Conservation (phyloP, 768 basidiomycete species). For the Tylopilus rubrobrunneus region DNA sequence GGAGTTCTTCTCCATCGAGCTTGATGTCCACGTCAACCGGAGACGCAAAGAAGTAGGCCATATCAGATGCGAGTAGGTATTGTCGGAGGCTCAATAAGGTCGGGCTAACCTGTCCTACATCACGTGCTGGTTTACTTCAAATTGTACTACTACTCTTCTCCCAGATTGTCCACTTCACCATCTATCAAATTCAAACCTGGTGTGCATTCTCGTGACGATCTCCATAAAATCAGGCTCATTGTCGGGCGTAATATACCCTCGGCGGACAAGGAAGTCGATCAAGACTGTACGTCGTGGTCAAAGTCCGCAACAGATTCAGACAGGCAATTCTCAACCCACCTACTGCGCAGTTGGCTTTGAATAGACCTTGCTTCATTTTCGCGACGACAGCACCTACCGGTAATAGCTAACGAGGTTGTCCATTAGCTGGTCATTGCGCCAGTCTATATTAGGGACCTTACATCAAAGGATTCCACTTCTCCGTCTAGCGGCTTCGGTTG, state of each 20-base stretch:
- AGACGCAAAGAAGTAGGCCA: conserved; percentile 88
- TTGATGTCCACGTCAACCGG: conserved; percentile 91
- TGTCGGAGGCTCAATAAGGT: neutral
- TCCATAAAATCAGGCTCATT: conserved; percentile 82
- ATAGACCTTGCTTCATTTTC: conserved; percentile 64
- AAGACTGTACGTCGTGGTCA: conserved; percentile 51
- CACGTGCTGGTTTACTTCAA: neutral
- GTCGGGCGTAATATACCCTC: conserved; percentile 82
- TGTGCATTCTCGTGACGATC: conserved; percentile 72
- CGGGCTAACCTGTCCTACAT: neutral
- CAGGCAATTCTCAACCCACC: conserved; percentile 41
- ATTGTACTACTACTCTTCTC: too few relatives aligned
- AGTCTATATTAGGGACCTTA: conserved; percentile 30
- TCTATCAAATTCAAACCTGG: conserved; percentile 58
- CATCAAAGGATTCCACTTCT: conserved; percentile 93
- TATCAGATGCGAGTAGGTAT: conserved; percentile 1
- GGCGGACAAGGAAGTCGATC: conserved; percentile 85
- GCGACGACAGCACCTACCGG: conserved; percentile 56
- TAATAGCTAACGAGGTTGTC: conserved; percentile 49
- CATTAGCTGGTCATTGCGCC: neutral
- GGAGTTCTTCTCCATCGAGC: conserved; percentile 79
- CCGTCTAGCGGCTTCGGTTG: conserved; percentile 79
- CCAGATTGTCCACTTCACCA: conserved; percentile 33
- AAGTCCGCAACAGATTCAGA: neutral
- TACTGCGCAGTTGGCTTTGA: conserved; percentile 91